These are phyloP conservation scores for Thalassiosira pacifica DNA, from an alignment of 352 stramenopile species.

Conservation along the genomic window DNA sequence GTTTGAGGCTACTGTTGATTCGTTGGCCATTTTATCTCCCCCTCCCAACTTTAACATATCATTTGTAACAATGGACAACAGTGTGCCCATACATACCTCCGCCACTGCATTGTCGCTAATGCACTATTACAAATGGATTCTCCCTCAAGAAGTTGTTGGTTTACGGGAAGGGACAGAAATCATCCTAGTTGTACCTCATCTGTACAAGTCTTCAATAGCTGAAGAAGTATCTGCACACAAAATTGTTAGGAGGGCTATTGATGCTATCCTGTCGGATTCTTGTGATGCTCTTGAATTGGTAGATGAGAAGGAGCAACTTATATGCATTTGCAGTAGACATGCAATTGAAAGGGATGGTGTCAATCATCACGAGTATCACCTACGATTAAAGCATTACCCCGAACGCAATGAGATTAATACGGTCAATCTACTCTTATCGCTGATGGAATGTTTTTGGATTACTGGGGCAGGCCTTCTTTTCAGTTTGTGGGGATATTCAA, in stretches of 20 bases:
- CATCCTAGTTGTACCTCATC: not conserved
- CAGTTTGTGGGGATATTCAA: too few relatives aligned
- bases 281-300: not conserved
- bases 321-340: not conserved
- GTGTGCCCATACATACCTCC: too few relatives aligned
- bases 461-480: not conserved
- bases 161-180: not conserved
- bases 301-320: not conserved
- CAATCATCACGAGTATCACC: not conserved
- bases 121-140: too few relatives aligned
- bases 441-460: not conserved
- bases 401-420: not conserved
- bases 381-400: not conserved
- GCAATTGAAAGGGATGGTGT: not conserved
- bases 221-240: not conserved
- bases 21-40: too few relatives aligned
- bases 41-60: too few relatives aligned
- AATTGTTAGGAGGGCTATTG: not conserved
- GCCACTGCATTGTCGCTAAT: too few relatives aligned
- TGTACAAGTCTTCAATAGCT: not conserved
- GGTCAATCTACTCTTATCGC: not conserved
- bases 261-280: not conserved
- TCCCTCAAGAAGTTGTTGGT: too few relatives aligned
- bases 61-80: too few relatives aligned
- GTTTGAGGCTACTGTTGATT: too few relatives aligned